Percentiles rank a stretch among this genome's conserved stretches.
Evolutionary conservation across 257 asterid species (phyloP).

Genomic region (Penstemon davidsonii): DNA sequence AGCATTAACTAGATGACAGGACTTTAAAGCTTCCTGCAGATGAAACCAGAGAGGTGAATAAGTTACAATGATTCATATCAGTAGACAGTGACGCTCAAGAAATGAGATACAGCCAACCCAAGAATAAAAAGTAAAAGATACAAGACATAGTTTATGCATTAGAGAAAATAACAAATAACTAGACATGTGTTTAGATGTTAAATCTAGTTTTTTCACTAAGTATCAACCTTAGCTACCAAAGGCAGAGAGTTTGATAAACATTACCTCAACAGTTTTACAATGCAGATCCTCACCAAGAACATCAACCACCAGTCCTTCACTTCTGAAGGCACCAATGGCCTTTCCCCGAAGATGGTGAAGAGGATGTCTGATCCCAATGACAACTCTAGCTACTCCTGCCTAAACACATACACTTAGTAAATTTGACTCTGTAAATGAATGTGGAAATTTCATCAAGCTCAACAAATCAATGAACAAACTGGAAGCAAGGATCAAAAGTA

Average conservation of each 20-base stretch:
- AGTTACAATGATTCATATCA: neutral
- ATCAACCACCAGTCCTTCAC: constrained; percentile 81
- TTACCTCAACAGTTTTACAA: constrained; percentile 74
- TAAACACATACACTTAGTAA: constrained; percentile 35
- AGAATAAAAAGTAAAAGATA: neutral
- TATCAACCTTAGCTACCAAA: too few species aligned
- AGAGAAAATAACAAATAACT: neutral
- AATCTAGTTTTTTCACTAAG: too few species aligned
- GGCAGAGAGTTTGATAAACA: constrained; percentile 3
- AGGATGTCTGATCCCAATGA: constrained; percentile 93
- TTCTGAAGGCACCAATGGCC: constrained; percentile 78
- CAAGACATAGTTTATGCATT: neutral
- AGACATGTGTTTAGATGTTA: too few species aligned
- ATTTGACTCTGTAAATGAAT: constrained; percentile 18
- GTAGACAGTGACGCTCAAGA: neutral
- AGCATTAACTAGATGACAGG: constrained; percentile 91
- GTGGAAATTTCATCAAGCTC: constrained; percentile 14
- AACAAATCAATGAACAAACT: neutral
- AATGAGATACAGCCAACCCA: neutral
- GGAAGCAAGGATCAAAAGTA: neutral
- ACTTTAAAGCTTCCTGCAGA: constrained; percentile 76
- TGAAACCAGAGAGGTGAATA: constrained; percentile 22
- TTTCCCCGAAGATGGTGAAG: constrained; percentile 84
- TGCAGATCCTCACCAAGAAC: constrained; percentile 88
- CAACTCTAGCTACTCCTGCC: constrained; percentile 94